These are phyloP conservation scores for Auricularia cornea DNA, from an alignment of 768 basidiomycete genomes.

Conservation along the genomic window DNA sequence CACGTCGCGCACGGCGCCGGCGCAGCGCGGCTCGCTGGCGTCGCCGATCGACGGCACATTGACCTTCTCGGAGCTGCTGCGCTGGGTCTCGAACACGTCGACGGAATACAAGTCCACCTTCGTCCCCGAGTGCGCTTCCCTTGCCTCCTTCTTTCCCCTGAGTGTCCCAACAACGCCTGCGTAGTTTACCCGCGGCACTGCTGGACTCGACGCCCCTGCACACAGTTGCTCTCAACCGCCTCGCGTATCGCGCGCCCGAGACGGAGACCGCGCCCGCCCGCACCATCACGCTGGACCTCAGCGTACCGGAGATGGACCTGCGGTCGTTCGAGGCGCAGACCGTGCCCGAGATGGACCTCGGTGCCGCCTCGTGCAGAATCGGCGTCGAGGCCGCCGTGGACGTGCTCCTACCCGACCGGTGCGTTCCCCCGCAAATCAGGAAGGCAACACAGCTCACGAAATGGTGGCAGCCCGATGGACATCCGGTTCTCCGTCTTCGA, in stretches of 20 bases:
- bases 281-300: conserved; percentile 35
- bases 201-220: conserved; percentile 22
- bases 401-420: conserved; percentile 55
- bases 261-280: conserved; percentile 9
- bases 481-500: conserved; percentile 40
- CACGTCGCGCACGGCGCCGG: conserved; percentile 2
- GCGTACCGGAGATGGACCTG: conserved; percentile 5
- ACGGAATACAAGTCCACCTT: conserved; percentile 31
- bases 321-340: neutral
- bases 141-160: conserved; percentile 13
- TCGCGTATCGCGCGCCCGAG: conserved; percentile 38
- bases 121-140: conserved; percentile 38
- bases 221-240: conserved; percentile 35
- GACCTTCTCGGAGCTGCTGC: conserved; percentile 33
- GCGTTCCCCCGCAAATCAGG: too few relatives aligned
- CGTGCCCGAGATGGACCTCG: neutral
- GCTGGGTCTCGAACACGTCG: conserved; percentile 32
- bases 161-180: neutral
- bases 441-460: too few relatives aligned
- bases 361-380: conserved; percentile 21
- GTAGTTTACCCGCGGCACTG: conserved; percentile 33
- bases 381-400: conserved; percentile 35
- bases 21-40: conserved; percentile 30
- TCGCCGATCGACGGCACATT: conserved; percentile 41
- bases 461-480: conserved; percentile 57